Base-by-base conservation (phyloP, 1,284 basidiomycete species). In the Trametes sp. region DNA sequence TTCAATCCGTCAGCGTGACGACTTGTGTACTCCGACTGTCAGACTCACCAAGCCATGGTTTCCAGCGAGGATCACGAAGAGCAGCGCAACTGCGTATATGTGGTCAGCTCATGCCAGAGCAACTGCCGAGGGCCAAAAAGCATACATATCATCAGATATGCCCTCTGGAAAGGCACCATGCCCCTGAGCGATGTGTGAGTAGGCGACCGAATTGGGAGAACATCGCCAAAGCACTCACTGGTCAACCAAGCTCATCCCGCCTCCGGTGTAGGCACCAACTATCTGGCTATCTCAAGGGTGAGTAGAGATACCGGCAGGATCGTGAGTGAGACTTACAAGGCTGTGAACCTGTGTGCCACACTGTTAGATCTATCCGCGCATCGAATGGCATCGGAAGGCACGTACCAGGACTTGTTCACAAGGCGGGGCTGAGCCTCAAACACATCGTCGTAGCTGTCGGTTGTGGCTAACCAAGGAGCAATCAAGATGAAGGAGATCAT, bases 401-500 rank as follows among this genome's bases (percentile, higher is more conserved):
- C 76, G 13, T 59, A 85, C 84, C 84, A 87, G 58, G 81, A 69
- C 66, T 85, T 86, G 29, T 77, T 73, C 2, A 86, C 81, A 9
- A 78, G 48, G 10, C 80, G 74, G 2, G 78, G 77, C 61, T 86
- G 85, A 9, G 69, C 70, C 16, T 71, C 70, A 60, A 86, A 86
- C 0, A 85, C 81, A 19, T 58, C 66, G 62, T 86, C 77, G 61
- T 85, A 87, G 38, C 72, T 63, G 13, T 74, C 73, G 0, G 79
- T 81, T 0, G 74, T 67, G 1, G 76, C 76, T 0, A 86, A 62
- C 83, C 83, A 86, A 0, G 84, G 83, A 1, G 79, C 78, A 57
- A 85, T 82, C 21, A 93, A 77, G 62, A 90, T 83, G 64, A 88
- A 86, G 1, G 86, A 74, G 59, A 89, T 80, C 75, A 89, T 54